Conservation (phyloP, 2,329 filamentous ascomycete species). For the Pseudocercospora fuligena region DNA sequence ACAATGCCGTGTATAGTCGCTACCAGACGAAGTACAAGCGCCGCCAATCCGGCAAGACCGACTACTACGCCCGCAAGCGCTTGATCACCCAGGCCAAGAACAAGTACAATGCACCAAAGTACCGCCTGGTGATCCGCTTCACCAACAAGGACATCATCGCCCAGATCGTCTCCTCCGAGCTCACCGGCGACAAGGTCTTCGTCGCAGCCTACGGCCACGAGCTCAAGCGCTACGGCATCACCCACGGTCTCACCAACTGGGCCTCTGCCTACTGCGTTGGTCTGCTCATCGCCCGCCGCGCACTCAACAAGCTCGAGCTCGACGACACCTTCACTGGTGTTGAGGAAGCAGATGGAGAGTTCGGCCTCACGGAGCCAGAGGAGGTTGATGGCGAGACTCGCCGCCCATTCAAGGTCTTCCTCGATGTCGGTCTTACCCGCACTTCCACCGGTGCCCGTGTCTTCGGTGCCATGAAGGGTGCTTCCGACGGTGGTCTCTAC, state of each 20-base stretch:
- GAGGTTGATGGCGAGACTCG: slow-evolving; percentile 86
- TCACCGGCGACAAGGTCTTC: slow-evolving; percentile 98
- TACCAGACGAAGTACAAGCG: slow-evolving; percentile 99
- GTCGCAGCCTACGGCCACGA: slow-evolving; percentile 92
- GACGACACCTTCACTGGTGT: slow-evolving; percentile 94
- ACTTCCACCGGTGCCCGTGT: slow-evolving; percentile 98
- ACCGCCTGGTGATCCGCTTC: slow-evolving; percentile 92
- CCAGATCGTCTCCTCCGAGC: slow-evolving; percentile 96
- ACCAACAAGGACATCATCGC: slow-evolving; percentile 92
- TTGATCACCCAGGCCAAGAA: slow-evolving; percentile 99
- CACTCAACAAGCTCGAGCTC: slow-evolving; percentile 94
- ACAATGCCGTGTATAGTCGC: slow-evolving; percentile 64
- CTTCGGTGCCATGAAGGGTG: slow-evolving; percentile 99
- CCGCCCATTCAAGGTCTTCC: slow-evolving; percentile 98
- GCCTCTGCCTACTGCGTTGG: slow-evolving; percentile 95
- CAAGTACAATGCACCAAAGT: slow-evolving; percentile 99
- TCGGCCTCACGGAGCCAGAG: slow-evolving; percentile 89
- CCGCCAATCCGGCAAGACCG: slow-evolving; percentile 94
- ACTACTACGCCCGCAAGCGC: slow-evolving; percentile 99
- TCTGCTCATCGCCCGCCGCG: slow-evolving; percentile 94
- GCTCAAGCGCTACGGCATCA: slow-evolving; percentile 95
- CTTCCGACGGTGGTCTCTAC: slow-evolving; percentile 95
- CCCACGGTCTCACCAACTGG: slow-evolving; percentile 99
- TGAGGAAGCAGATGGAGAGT: slow-evolving; percentile 96
- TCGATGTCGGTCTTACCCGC: slow-evolving; percentile 95